Conservation (phyloP, 805 yeast genomes). For the Wickerhamomyces sydowiorum region DNA sequence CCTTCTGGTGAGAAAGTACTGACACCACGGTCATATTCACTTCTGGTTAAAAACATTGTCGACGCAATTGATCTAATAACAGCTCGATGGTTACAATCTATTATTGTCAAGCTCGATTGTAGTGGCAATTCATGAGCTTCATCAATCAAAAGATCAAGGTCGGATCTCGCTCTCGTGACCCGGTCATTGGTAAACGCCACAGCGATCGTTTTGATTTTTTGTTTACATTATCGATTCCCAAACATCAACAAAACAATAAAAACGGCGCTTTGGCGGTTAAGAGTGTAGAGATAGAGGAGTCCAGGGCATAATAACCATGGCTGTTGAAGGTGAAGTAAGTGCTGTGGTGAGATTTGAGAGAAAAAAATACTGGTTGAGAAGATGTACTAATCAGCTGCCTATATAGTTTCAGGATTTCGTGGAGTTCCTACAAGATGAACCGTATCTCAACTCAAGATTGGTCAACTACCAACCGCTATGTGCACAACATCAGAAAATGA, state of each 20-base stretch:
- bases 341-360: no score
- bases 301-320: no score
- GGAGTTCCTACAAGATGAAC: conserved; percentile 15
- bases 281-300: no score
- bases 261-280: no score
- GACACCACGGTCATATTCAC: conserved; percentile 98
- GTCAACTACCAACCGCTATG: conserved; percentile 31
- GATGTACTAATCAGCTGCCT: no score
- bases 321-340: no score
- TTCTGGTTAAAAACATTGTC: conserved; percentile 95
- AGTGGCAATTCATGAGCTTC: conserved; percentile 4
- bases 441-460: conserved; percentile 22
- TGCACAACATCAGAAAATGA: conserved; percentile 25
- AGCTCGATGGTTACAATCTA: neutral
- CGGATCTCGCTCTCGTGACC: no score
- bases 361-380: no score
- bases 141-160: neutral
- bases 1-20: conserved; percentile 99
- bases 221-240: neutral
- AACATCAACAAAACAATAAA: neutral
- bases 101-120: neutral
- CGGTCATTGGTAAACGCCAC: neutral
- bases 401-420: conserved; percentile 16
- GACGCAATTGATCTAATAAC: neutral
- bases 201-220: neutral